phyloP scores from a whole-genome alignment of 108 stramenopile genomes.

The Cyclostephanos tholiformis region DNA sequence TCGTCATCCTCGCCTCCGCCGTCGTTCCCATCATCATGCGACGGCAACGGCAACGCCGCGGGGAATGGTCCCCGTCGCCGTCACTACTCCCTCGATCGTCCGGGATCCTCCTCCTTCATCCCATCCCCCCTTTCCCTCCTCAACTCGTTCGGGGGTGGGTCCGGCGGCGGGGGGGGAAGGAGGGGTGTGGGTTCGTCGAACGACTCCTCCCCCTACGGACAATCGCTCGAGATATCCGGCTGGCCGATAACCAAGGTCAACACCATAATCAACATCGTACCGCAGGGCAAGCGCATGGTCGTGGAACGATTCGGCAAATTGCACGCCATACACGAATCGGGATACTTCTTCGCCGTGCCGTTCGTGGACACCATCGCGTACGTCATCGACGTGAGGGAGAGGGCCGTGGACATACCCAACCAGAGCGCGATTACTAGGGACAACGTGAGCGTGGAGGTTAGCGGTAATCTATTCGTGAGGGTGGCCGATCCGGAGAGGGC shows the following conservation, averaged over 20 bases:
- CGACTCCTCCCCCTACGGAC: constrained; percentile 51
- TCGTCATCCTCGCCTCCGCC: not conserved
- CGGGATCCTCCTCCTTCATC: constrained; percentile 26
- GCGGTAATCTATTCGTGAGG: constrained; percentile 96
- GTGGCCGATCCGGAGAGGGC: constrained; percentile 92
- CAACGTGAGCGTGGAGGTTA: constrained; percentile 96
- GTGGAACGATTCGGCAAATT: constrained; percentile 96
- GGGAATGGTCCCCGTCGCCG: constrained; percentile 8
- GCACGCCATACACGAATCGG: constrained; percentile 82
- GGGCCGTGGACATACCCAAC: constrained; percentile 91
- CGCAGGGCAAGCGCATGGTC: constrained; percentile 91
- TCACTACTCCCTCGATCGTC: constrained; percentile 50
- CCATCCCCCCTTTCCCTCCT: constrained; percentile 27
- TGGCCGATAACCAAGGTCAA: constrained; percentile 90
- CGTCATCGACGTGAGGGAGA: constrained; percentile 93
- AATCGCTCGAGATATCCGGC: constrained; percentile 46
- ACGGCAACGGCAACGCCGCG: not conserved
- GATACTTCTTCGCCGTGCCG: constrained; percentile 95
- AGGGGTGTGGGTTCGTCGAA: constrained; percentile 8
- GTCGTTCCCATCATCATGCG: not conserved
- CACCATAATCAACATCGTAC: constrained; percentile 93
- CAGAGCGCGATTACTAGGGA: constrained; percentile 97
- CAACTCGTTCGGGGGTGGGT: not conserved
- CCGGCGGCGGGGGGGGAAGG: not conserved
- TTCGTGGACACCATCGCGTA: constrained; percentile 92